Evolutionary conservation across 2,329 filamentous ascomycete genomes (phyloP), one percentile per base, ranked within the genome.

Genomic region (Penicillium expansum): DNA sequence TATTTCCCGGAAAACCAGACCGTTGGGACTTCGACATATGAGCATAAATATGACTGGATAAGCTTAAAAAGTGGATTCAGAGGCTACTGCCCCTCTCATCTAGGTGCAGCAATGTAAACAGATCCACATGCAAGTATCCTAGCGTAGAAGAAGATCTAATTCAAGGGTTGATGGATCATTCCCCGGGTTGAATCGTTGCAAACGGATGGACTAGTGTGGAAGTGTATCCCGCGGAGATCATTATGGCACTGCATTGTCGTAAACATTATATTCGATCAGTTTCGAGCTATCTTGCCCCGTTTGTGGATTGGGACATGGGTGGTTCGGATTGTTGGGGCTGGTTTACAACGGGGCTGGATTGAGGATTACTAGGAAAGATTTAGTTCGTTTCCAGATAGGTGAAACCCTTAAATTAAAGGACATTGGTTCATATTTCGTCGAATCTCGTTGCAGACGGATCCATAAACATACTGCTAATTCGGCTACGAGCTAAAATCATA

Each of bases 301-400:
- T 55, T 51, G 45, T 42, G 32, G 38, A 22, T 38, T 43, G 13
- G 8, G n/a, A 27, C 8, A 22, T 47, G 6, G 16, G 32, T 47
- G 24, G 24, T 20, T 38, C 41, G 14, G 32, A 44, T 33, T 33
- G 32, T 52, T 48, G 10, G 13, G 41, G n/a, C 32, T 30, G 22
- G 22, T 52, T 52, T 52, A n/a, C 32, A 52, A 55, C n/a, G 16
- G 30, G 47, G n/a, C 52, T 16, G 43, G 38, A 33, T 13, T 18
- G 29, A 22, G 41, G 22, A 30, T 35, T 55, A 47, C 20, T 6
- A n/a, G 35, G 24, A 8, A 32, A 42, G 9, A 42, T 24, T 22
- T 20, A 29, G 35, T 39, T 24, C 45, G 4, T 30, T 49, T 16
- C 16, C 16, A 32, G 24, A 22, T 16, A 32, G 5, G n/a, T 13